Evolutionary conservation across 129 eudicot species (phyloP), one percentile per base, ranked within the genome.

Genomic region (Centrapalus pauciflorus): DNA sequence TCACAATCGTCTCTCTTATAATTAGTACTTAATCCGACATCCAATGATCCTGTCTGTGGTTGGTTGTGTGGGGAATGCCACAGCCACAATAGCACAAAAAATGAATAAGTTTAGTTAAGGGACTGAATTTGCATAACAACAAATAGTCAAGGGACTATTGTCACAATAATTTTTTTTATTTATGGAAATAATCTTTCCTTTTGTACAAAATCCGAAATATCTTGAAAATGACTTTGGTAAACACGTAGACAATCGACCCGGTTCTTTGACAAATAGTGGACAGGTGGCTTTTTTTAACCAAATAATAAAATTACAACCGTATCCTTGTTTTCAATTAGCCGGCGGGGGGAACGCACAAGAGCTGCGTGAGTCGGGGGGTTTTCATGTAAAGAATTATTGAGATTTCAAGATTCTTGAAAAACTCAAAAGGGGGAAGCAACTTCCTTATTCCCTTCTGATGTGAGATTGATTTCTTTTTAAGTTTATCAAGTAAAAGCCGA

Each of bases 381-480:
- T 65, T 55, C 49, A 72, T 55, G 28, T 46, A 4, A 46, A 37
- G 7, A 17, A 30, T 21, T 59, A 55, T 63, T 54, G 55, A 55
- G 78, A 73, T 73, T 64, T 55, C 5, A 33, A 57, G 67, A 75
- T 75, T 75, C 79, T 75, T 58, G 74, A 29, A 75, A 6, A 45
- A 66, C 69, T 14, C 61, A 67, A 66, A 74, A 34, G 43, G n/a
- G 56, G 63, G 35, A 70, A 30, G 16, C 63, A 72, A 26, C 63
- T 49, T 72, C 8, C 16, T 37, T 45, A 16, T 46, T 46, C 41
- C 8, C 52, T 48, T 33, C 7, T 60, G 23, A 23, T n/a, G 40
- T 21, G 70, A 62, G 38, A 45, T 49, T 49, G 55, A 34, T 72
- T 52, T 62, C 5, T 32, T 49, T 71, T 16, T n/a, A 73, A 64